Percentiles rank a stretch among this genome's conserved stretches.
phyloP scores from a whole-genome alignment of 31 red algal species.

The Porphyra umbilicalis region DNA sequence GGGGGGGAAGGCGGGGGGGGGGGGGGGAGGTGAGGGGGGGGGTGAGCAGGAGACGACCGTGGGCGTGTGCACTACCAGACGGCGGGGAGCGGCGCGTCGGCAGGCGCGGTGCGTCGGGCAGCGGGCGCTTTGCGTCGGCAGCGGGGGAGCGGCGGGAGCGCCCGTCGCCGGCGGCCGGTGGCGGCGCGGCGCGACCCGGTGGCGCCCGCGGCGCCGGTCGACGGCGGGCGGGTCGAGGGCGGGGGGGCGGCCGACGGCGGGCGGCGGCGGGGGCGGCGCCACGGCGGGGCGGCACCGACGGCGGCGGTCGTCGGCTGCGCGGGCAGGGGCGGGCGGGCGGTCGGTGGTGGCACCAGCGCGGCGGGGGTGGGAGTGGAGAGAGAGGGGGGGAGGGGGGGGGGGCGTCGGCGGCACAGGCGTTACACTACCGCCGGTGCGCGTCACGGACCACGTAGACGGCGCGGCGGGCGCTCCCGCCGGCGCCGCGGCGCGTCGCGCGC shows the following conservation, averaged over 20 bases:
- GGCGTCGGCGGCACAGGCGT: no score
- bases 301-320: background rate
- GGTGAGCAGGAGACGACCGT: background rate
- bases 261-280: background rate
- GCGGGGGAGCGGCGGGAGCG: no score
- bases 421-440: no score
- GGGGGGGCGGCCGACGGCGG: background rate
- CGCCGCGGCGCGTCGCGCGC: no score
- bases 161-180: background rate
- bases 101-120: background rate
- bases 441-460: no score
- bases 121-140: no score
- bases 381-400: no score
- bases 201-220: background rate
- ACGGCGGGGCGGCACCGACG: background rate
- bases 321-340: no score
- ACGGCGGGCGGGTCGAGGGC: background rate
- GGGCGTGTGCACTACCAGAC: background rate
- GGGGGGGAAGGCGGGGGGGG: background rate
- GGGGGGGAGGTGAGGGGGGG: background rate
- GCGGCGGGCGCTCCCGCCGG: no score
- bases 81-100: background rate
- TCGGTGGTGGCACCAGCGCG: no score
- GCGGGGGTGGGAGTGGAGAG: no score
- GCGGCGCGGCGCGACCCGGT: background rate